Percentiles rank a stretch among this genome's conserved stretches.
phyloP scores from a whole-genome alignment of 2,329 filamentous ascomycete species.

The Botrytis cinerea region DNA sequence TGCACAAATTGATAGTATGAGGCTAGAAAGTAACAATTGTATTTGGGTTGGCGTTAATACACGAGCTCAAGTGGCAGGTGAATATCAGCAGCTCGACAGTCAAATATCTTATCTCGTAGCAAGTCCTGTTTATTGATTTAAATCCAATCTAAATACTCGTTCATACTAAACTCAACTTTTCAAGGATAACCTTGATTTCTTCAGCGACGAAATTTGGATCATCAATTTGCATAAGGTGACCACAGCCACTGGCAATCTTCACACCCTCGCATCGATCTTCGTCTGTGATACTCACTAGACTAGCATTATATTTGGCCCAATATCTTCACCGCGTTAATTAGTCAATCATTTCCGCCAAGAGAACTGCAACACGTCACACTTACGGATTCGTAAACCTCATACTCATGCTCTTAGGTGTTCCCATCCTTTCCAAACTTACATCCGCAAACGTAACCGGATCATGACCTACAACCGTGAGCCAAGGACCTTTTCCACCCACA shows the following conservation, averaged over 20 bases:
- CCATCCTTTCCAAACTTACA: slow-evolving; percentile 40
- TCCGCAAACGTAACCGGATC: slow-evolving; percentile 40
- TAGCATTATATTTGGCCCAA: slow-evolving; percentile 42
- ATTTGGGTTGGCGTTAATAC: background rate
- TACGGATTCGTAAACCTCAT: slow-evolving; percentile 41
- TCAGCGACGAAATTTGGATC: slow-evolving; percentile 40
- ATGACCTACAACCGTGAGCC: slow-evolving; percentile 41
- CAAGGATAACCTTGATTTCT: slow-evolving; percentile 42
- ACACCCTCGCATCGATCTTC: slow-evolving; percentile 35
- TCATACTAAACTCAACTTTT: slow-evolving; percentile 38
- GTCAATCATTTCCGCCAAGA: background rate
- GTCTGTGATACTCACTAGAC: slow-evolving; percentile 39
- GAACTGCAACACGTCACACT: slow-evolving; percentile 24
- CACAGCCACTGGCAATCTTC: slow-evolving; percentile 40
- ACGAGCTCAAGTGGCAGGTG: background rate
- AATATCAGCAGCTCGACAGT: background rate
- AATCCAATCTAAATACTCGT: background rate
- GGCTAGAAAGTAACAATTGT: background rate
- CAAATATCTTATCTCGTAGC: background rate
- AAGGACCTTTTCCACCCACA: slow-evolving; percentile 34
- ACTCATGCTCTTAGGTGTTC: slow-evolving; percentile 39
- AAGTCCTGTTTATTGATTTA: background rate
- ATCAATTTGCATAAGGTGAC: slow-evolving; percentile 43
- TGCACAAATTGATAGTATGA: background rate
- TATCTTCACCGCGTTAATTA: slow-evolving; percentile 32